Evolutionary conservation across 2,329 filamentous ascomycete species (phyloP), one percentile per base, ranked within the genome.

Genomic region (Ophiostoma ulmi): DNA sequence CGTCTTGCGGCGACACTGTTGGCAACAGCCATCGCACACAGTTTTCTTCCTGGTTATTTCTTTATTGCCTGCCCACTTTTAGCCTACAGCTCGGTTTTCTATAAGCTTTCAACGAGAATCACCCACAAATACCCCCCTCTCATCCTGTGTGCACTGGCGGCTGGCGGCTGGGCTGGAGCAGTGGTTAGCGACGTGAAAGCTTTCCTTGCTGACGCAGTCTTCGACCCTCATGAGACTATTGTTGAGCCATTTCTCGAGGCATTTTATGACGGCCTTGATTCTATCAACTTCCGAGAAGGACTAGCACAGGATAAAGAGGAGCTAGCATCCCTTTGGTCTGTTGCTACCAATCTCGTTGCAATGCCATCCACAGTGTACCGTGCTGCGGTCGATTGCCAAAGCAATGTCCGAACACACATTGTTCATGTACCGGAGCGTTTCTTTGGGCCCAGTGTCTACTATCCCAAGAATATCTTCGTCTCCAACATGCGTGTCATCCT

Each of bases 161-260:
- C 13, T 13, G 7, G 11, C 63, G 10, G 63, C 36, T 41, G 63
- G 63, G 35, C 63, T 22, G 36, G 20, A 22, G 36, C 35, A 3
- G n/a, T n/a, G 14, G 14, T 39, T 5, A 39, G 63, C 6, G 20
- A 39, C 35, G 3, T 38, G 0, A 22, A 11, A 8, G 3, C 14
- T 10, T 67, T 69, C 20, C 36, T 71, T 36, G n/a, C n/a, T 1
- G 63, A 67, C 31, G 68, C 39, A 31, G 20, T 68, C 48, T 1
- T 10, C 36, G 35, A 63, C 14, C 70, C 67, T 14, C 52, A 17
- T n/a, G 70, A 64, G 31, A 55, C 31, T n/a, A 55, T 69, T 5
- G 36, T 69, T 55, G 68, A 55, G n/a, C 70, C 70, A 26, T 71
- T 71, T 14, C 11, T 69, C n/a, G 68, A 71, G 17, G 55, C 70